Base-by-base conservation (phyloP, 1,139 yeast species). In the Wickerhamomyces sp. region DNA sequence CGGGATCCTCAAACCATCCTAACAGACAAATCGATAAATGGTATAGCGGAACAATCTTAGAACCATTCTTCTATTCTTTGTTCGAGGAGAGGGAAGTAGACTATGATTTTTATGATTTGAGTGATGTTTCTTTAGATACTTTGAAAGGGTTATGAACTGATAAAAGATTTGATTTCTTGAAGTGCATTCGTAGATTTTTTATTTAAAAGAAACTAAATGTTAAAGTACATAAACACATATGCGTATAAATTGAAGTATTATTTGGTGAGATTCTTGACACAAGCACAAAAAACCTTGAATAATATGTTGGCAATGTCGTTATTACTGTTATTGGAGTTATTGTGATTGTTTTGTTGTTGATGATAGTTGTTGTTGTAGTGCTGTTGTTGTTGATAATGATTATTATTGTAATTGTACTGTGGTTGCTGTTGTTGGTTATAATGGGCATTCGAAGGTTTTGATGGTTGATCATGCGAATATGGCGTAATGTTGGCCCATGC, bases 401-500 rank as follows among this genome's bases (percentile, higher is more conserved):
- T 52, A 47, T 52, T 48, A 55, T 66, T 46, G 57, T 64, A 53
- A 47, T 52, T 48, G 40, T 54, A 45, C 18, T 64, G 43, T 57
- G 62, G 52, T 52, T 62, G 46, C 46, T 58, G 58, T 40, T 54
- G 51, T 28, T 52, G 58, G 23, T 37, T 42, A 12, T 33, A 34
- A 30, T 45, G 37, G 7, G 38, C 33, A 22, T 37, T 49, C 6
- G 34, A 28, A 19, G 51, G 51, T 32, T 40, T 29, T 4, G 36
- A 23, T 27, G 47, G 44, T 28, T 34, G 42, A n/a, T n/a, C n/a
- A 20, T 38, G 41, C n/a, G 42, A 40, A 12, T 45, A 31, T 36
- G 46, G 55, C 38, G 48, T 46, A 39, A 59, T 45, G 24, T 62
- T 51, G 13, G 57, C 55, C 86, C 85, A 78, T 34, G 61, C 55